phyloP scores from a whole-genome alignment of 2,329 filamentous ascomycete genomes.

The Calonectria hongkongensis region DNA sequence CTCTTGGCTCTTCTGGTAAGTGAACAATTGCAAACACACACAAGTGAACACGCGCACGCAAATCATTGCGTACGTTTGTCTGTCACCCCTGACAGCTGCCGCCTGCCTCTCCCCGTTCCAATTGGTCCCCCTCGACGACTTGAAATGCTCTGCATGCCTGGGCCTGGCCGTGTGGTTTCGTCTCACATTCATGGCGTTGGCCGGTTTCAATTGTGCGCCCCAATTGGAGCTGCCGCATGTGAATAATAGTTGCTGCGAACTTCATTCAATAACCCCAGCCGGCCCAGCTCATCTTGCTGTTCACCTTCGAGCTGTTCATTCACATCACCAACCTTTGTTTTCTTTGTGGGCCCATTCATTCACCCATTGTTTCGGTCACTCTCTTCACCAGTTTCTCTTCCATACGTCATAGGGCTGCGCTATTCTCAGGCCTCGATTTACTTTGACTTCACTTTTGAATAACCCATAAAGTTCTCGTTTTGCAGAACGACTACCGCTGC shows the following conservation, averaged over 20 bases:
- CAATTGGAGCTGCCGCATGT: constrained; percentile 4
- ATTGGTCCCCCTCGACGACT: background rate
- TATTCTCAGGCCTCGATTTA: constrained; percentile 13
- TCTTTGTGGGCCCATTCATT: constrained; percentile 34
- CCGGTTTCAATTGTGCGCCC: constrained; percentile 9
- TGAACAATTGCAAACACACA: constrained; percentile 1
- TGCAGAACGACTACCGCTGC: background rate
- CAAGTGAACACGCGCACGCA: constrained; percentile 10
- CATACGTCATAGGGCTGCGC: constrained; percentile 11
- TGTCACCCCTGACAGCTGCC: constrained; percentile 4
- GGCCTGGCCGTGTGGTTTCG: constrained; percentile 30
- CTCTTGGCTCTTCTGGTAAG: constrained; percentile 25
- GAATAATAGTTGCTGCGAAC: constrained; percentile 2
- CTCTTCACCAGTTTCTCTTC: background rate
- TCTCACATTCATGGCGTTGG: constrained; percentile 17
- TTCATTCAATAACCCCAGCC: constrained; percentile 26
- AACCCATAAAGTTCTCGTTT: background rate
- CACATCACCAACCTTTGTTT: constrained; percentile 6
- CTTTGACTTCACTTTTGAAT: constrained; percentile 11
- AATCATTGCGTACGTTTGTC: background rate
- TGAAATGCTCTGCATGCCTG: constrained; percentile 27
- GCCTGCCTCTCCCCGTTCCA: background rate
- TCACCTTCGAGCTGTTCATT: constrained; percentile 32
- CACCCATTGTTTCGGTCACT: constrained; percentile 15
- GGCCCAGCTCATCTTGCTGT: constrained; percentile 27